phyloP scores from a whole-genome alignment of 1,139 yeast genomes.

The Debaryomyces udenii region DNA sequence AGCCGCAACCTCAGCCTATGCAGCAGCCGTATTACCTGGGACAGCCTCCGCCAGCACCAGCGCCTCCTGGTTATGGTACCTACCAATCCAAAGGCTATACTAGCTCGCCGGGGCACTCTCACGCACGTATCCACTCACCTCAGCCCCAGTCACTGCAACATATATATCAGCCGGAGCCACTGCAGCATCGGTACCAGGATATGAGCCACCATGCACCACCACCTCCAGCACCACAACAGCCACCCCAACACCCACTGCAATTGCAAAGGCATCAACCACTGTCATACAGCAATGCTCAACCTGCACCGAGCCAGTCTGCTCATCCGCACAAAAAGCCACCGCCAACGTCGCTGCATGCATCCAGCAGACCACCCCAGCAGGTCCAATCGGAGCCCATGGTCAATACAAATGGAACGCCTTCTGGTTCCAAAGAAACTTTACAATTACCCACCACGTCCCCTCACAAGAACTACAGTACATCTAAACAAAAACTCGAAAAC shows the following conservation, averaged over 20 bases:
- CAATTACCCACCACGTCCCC: conserved; percentile 12
- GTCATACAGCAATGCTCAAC: conserved; percentile 5
- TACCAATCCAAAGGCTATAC: conserved; percentile 6
- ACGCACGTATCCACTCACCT: conserved; percentile 15
- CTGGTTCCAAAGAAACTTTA: conserved; percentile 21
- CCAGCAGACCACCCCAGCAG: conserved; percentile 1
- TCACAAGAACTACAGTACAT: conserved; percentile 14
- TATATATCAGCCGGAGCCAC: conserved; percentile 15
- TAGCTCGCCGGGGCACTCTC: conserved; percentile 11
- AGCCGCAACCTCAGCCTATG: conserved; percentile 17
- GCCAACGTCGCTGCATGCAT: conserved; percentile 10
- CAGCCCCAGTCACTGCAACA: conserved; percentile 18
- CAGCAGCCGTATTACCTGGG: conserved; percentile 18
- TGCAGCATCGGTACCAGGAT: conserved; percentile 5
- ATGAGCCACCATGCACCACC: conserved; percentile 3
- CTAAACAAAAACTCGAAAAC: conserved; percentile 46
- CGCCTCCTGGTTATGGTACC: conserved; percentile 10
- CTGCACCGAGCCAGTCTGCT: conserved; percentile 13
- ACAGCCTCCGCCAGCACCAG: conserved; percentile 14
- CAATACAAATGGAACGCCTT: conserved; percentile 6
- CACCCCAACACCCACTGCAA: conserved; percentile 11
- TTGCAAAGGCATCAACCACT: conserved; percentile 11
- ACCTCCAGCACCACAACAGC: conserved; percentile 7
- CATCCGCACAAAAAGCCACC: conserved; percentile 23
- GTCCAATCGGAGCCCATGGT: conserved; percentile 9